These are phyloP conservation scores for Fraxinus nigra DNA, from an alignment of 305 asterid species.

Conservation along the genomic window DNA sequence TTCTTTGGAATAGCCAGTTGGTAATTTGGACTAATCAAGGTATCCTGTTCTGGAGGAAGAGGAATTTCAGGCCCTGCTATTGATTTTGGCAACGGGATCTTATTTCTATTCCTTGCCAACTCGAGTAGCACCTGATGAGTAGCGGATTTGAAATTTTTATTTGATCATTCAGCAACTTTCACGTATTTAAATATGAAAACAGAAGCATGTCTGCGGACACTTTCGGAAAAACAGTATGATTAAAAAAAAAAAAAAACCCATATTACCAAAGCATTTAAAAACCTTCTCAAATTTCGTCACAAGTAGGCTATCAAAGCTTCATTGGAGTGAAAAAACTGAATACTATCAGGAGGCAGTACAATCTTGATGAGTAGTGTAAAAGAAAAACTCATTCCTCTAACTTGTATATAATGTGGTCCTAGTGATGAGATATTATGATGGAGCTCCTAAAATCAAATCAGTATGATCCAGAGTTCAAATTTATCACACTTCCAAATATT, in stretches of 20 bases:
- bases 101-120: conserved; percentile 81
- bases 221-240: neutral
- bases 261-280: neutral
- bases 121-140: conserved; percentile 67
- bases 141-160: neutral
- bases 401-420: neutral
- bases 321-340: neutral
- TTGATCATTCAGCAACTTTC: neutral
- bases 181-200: neutral
- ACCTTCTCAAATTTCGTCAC: neutral
- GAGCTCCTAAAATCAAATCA: neutral
- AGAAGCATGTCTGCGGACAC: neutral
- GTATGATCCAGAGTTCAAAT: neutral
- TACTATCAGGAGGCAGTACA: neutral
- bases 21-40: conserved; percentile 81
- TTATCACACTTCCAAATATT: neutral
- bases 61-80: conserved; percentile 58
- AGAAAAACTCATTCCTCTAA: neutral
- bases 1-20: conserved; percentile 69
- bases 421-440: neutral
- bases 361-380: neutral
- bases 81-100: conserved; percentile 71
- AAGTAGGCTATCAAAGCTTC: neutral
- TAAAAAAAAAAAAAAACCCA: too few relatives aligned
- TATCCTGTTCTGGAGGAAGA: conserved; percentile 77